Evolutionary conservation across 441 rosid genomes (phyloP).

Genomic region (Gossypium lobatum): DNA sequence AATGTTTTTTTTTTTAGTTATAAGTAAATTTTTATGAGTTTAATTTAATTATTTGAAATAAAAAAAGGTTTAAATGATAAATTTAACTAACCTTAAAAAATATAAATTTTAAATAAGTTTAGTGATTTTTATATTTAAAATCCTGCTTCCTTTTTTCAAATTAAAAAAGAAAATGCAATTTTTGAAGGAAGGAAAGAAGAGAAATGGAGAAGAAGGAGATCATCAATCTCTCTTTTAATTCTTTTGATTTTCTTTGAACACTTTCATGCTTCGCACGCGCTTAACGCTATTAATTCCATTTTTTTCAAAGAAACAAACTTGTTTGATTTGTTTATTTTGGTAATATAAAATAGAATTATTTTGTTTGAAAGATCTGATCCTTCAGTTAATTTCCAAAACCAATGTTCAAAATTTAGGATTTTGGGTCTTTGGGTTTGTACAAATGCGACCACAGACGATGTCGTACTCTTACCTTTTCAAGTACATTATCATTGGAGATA

Average conservation of each 20-base stretch:
- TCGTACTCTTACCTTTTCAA: slow-evolving; percentile 30
- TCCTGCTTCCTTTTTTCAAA: background rate
- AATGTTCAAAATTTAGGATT: background rate
- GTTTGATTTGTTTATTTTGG: background rate
- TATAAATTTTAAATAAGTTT: background rate
- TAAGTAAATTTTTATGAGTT: background rate
- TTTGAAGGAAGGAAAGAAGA: background rate
- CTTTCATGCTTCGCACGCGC: background rate
- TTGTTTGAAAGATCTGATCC: slow-evolving; percentile 7
- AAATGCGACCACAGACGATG: slow-evolving; percentile 6
- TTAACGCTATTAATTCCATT: background rate
- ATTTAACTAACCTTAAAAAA: background rate
- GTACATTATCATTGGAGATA: slow-evolving; percentile 26
- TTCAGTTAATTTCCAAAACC: background rate
- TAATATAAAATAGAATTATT: background rate
- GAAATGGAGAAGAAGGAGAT: background rate
- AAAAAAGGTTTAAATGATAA: background rate
- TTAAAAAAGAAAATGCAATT: background rate
- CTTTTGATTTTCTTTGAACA: background rate
- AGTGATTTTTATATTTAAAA: background rate
- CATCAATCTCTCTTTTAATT: background rate
- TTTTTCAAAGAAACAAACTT: background rate
- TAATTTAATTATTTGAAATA: background rate
- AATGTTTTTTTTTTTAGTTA: background rate
- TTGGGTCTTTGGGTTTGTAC: background rate